Evolutionary conservation across 495 filamentous ascomycete genomes (phyloP).

Genomic region (Darksidea phi): DNA sequence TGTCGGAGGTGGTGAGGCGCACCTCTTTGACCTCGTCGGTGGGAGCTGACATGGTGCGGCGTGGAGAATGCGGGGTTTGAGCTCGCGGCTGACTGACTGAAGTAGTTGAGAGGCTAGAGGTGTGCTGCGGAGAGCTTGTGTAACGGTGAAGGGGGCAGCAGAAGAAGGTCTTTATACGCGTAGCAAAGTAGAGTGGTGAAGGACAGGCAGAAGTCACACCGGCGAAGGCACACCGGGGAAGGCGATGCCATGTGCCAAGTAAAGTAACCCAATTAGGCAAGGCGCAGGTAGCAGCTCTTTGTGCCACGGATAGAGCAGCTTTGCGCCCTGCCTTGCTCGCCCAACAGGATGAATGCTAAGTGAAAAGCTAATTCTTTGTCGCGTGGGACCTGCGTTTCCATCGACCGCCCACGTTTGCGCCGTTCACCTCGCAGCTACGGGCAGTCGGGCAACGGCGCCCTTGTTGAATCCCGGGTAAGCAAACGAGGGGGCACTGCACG

Average conservation of each 20-base stretch:
- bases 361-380: neutral
- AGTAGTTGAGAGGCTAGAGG: neutral
- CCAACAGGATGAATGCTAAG: neutral
- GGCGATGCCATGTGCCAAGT: neutral
- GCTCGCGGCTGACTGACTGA: neutral
- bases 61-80: conserved; percentile 2
- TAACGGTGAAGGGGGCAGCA: neutral
- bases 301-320: neutral
- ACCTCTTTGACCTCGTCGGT: conserved; percentile 39
- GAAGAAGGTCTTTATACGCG: neutral
- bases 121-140: neutral
- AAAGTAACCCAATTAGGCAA: no score
- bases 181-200: conserved; percentile 23
- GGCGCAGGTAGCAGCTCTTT: conserved; percentile 21
- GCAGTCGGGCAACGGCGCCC: no score
- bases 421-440: no score
- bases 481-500: no score
- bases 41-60: conserved; percentile 39
- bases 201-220: conserved; percentile 2
- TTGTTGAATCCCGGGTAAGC: no score
- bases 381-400: no score
- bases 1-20: conserved; percentile 59
- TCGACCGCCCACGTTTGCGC: no score
- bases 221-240: no score
- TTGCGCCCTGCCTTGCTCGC: neutral